Conservation (phyloP, 1,139 yeast species). For the Wickerhamiella pararugosa region DNA sequence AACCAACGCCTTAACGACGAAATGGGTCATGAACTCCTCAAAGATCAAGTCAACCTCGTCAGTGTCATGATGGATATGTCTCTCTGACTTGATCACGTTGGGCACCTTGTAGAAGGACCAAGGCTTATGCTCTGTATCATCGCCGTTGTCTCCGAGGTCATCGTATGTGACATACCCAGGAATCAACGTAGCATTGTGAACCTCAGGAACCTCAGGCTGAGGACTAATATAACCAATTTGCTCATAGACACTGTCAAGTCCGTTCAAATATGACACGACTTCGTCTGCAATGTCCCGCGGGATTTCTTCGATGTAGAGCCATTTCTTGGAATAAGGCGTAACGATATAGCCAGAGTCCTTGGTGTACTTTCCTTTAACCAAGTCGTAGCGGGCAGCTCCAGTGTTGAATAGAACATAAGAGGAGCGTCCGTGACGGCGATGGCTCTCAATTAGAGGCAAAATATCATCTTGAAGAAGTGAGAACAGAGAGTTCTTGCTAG, state of each 20-base stretch:
- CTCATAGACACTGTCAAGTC: slow-evolving; percentile 11
- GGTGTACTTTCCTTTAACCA: slow-evolving; percentile 76
- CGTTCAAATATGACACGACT: slow-evolving; percentile 37
- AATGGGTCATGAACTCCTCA: slow-evolving; percentile 57
- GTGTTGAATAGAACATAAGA: slow-evolving; percentile 65
- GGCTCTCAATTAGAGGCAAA: slow-evolving; percentile 39
- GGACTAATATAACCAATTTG: not conserved
- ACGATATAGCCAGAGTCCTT: slow-evolving; percentile 67
- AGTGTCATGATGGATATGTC: slow-evolving; percentile 19
- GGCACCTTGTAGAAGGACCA: slow-evolving; percentile 49
- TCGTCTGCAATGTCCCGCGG: slow-evolving; percentile 37
- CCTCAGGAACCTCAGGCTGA: not conserved
- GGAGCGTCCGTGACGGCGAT: slow-evolving; percentile 12
- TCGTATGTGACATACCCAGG: slow-evolving; percentile 73
- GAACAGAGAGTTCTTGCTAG: slow-evolving; percentile 45
- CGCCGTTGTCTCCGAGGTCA: slow-evolving; percentile 79
- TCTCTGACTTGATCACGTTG: slow-evolving; percentile 49
- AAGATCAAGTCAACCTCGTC: slow-evolving; percentile 52
- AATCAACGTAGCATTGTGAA: slow-evolving; percentile 20
- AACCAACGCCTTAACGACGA: slow-evolving; percentile 38
- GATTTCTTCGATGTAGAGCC: slow-evolving; percentile 44
- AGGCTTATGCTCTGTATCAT: slow-evolving; percentile 67
- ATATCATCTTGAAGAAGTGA: slow-evolving; percentile 44
- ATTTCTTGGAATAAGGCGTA: slow-evolving; percentile 70
- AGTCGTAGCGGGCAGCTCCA: slow-evolving; percentile 79